A percentile compares a stretch with the other conserved stretches of the same genome.
These are phyloP conservation scores for Strigomonas culicis DNA, from an alignment of 208 protist species.

Conservation along the genomic window DNA sequence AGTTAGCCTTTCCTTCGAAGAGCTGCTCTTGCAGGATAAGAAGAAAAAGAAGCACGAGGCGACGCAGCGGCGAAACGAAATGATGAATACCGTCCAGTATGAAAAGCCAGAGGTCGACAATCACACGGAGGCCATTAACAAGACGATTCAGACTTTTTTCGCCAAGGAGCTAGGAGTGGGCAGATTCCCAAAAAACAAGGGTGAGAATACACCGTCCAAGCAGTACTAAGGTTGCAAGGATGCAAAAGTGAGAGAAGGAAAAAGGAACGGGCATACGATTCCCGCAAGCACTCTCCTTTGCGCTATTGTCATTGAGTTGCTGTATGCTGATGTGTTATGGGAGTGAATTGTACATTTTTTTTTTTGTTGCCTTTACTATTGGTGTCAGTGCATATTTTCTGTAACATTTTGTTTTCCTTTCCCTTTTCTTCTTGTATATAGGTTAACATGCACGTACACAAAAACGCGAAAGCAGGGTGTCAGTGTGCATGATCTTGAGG, in stretches of 20 bases:
- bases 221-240: too few relatives aligned
- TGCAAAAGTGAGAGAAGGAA: too few relatives aligned
- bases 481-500: too few relatives aligned
- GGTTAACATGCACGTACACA: too few relatives aligned
- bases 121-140: slow-evolving; percentile 25
- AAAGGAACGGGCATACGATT: too few relatives aligned
- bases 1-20: slow-evolving; percentile 11
- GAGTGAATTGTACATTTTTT: background rate
- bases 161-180: background rate
- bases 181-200: too few relatives aligned
- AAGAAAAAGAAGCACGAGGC: background rate
- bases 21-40: background rate
- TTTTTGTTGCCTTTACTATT: background rate
- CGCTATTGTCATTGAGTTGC: too few relatives aligned
- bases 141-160: slow-evolving; percentile 38
- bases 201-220: too few relatives aligned
- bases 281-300: background rate
- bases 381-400: background rate
- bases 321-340: too few relatives aligned
- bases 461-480: too few relatives aligned
- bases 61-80: background rate
- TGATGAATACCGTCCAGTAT: background rate
- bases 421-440: slow-evolving; percentile 9
- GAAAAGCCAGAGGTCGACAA: slow-evolving; percentile 17
- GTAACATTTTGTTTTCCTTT: slow-evolving; percentile 12